A percentile compares a stretch with the other conserved stretches of the same genome.
Conservation (phyloP, 257 asterid genomes). For the Schizonepeta tenuifolia region DNA sequence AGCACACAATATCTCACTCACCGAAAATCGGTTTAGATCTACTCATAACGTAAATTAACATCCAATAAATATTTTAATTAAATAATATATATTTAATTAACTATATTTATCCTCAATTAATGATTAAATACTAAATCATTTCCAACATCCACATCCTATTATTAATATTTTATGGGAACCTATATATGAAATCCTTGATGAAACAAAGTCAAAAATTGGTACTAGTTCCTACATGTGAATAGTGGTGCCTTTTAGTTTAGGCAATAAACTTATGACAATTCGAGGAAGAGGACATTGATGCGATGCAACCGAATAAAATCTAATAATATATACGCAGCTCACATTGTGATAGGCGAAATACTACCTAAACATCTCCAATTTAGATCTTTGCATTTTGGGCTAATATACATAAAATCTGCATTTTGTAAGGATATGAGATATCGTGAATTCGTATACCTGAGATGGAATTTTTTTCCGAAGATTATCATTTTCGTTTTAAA, state of each 20-base stretch:
- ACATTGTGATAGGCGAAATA: neutral
- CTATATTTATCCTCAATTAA: no score
- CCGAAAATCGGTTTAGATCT: no score
- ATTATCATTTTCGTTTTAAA: no score
- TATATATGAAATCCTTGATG: neutral
- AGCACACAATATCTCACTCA: no score
- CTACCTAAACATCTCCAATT: neutral
- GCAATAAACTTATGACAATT: constrained; percentile 32
- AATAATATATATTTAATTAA: no score
- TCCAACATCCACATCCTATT: neutral
- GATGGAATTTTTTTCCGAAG: no score
- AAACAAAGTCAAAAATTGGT: constrained; percentile 25
- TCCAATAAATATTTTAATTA: no score
- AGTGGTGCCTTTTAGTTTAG: constrained; percentile 30
- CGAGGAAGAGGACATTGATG: neutral
- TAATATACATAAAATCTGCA: neutral
- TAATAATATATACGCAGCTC: neutral
- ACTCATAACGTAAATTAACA: no score
- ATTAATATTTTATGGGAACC: neutral
- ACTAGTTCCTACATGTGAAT: constrained; percentile 32
- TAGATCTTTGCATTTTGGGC: neutral
- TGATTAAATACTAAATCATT: no score
- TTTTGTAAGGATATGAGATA: neutral
- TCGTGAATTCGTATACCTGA: no score
- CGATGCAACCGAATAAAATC: neutral